Conservation (phyloP, 2,329 filamentous ascomycete species). For the Aspergillus novoparasiticus region DNA sequence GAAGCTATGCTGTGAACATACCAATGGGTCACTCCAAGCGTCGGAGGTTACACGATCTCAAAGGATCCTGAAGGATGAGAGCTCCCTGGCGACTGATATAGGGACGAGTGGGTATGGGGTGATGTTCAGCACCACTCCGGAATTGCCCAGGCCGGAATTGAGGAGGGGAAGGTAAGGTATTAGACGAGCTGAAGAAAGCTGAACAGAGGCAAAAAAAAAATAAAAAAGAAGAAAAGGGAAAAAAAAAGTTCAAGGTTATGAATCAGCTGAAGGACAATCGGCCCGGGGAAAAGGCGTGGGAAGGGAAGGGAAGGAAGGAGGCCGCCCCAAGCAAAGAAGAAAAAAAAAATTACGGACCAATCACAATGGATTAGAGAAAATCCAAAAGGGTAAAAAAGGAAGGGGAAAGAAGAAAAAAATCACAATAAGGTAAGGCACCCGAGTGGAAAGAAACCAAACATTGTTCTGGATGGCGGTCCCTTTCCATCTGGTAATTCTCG, state of each 20-base stretch:
- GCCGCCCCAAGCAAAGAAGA: conserved; percentile 15
- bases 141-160: background rate
- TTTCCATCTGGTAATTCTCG: background rate
- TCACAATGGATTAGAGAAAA: conserved; percentile 1
- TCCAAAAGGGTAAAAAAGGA: background rate
- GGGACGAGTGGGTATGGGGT: conserved; percentile 11
- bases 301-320: background rate
- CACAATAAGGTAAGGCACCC: background rate
- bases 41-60: conserved; percentile 1
- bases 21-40: conserved; percentile 6
- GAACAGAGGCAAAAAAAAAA: conserved; percentile 7
- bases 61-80: conserved; percentile 15
- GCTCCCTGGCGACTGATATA: background rate
- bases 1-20: conserved; percentile 2
- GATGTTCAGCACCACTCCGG: conserved; percentile 5
- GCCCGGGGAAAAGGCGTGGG: background rate
- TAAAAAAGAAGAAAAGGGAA: conserved; percentile 2
- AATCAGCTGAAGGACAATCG: conserved; percentile 8
- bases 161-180: background rate
- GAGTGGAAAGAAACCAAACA: background rate
- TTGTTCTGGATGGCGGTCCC: background rate
- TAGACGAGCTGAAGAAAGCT: background rate
- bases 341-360: conserved; percentile 2
- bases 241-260: background rate
- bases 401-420: background rate